Base-by-base conservation (phyloP, 1,139 yeast species). In the Hyphopichia wangnamkhiaoensis region DNA sequence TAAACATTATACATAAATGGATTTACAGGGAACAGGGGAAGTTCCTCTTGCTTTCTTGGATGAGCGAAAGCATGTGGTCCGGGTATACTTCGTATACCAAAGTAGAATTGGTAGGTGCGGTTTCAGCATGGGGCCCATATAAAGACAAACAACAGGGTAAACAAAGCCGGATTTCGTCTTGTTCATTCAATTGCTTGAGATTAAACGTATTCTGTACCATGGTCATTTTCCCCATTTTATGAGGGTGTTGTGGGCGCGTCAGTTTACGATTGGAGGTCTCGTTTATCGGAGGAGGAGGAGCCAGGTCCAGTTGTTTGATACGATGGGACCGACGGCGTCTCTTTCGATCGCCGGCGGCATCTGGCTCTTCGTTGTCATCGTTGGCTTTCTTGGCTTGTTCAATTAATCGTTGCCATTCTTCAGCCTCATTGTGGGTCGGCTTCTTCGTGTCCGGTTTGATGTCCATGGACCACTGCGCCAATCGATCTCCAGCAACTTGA, bases 61-160 rank as follows among this genome's bases (percentile, higher is more conserved):
- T 28, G 19, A 28, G 5, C 16, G 42, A 47, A 31, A 43, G 47
- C 53, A 61, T 49, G 14, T 50, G 51, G 3, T 49, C 40, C 4
- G 61, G 61, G 17, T 48, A 46, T 25, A 38, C 39, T 34, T 54
- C 59, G 37, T 54, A 53, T 26, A 62, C 44, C 30, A 63, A 44
- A 12, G 42, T 42, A 0, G 64, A 55, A 2, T 53, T 57, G 5
- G 38, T 45, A 1, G 63, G 63, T 2, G 51, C 52, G 16, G 35
- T 23, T 40, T 34, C 42, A 50, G 25, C 50, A 33, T 35, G 23
- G 8, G 13, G 20, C 14, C 38, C 38, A 35, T 31, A 35, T 17
- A 28, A 34, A 6, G 24, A 14, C 1, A 35, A 16, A 18, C 34
- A 30, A 25, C 65, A 59, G n/a, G 47, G 45, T 18, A 58, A 38